A percentile compares a stretch with the other conserved stretches of the same genome.
Conservation (phyloP, 1,139 yeast genomes). For the Blastobotrys aristatus region DNA sequence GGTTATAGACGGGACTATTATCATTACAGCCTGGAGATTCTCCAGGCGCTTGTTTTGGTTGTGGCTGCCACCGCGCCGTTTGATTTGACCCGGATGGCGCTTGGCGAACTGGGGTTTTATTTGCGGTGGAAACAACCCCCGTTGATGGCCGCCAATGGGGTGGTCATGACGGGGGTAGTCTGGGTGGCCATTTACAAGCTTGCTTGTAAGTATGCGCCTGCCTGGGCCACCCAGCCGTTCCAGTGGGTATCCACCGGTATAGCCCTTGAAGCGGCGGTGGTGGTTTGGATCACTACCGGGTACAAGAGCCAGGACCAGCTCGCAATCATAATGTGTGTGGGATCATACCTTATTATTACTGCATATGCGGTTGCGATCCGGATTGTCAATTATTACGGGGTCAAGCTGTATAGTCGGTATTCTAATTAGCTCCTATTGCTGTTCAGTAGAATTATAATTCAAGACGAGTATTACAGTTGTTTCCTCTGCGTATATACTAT, state of each 20-base stretch:
- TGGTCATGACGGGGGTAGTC: background rate
- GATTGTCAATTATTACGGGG: background rate
- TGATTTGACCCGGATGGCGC: background rate
- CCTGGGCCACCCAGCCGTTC: background rate
- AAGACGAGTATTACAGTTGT: no score
- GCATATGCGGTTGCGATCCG: background rate
- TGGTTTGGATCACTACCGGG: constrained; percentile 1
- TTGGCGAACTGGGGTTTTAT: background rate
- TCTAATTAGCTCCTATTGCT: no score
- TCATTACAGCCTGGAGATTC: background rate
- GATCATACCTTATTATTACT: background rate
- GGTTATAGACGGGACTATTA: background rate
- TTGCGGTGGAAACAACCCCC: background rate
- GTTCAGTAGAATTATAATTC: no score
- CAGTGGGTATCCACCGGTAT: background rate
- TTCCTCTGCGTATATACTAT: no score
- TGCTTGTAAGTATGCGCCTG: background rate
- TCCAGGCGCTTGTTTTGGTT: background rate
- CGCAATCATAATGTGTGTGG: background rate
- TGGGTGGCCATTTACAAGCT: background rate
- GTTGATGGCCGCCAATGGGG: background rate
- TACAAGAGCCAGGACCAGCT: background rate
- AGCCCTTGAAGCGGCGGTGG: background rate
- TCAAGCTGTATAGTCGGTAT: background rate
- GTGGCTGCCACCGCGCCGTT: background rate